These are phyloP conservation scores for Mortierella hygrophila DNA, from an alignment of 192 early-diverging fungal genomes.

Conservation along the genomic window DNA sequence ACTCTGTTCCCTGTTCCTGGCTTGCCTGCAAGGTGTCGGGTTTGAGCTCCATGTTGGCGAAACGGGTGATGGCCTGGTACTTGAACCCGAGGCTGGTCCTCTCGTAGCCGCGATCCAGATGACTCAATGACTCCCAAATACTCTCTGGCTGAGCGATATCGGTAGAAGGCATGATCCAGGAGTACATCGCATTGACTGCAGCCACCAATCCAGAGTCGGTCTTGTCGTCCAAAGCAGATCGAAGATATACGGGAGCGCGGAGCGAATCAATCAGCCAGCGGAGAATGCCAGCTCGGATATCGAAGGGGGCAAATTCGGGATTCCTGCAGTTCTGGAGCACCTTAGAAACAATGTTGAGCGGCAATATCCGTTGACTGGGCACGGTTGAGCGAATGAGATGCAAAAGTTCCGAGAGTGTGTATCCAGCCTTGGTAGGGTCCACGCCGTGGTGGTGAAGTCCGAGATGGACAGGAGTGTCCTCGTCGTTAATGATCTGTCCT, in stretches of 20 bases:
- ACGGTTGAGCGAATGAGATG: conserved; percentile 86
- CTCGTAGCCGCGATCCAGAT: conserved; percentile 51
- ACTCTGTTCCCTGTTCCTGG: conserved; percentile 54
- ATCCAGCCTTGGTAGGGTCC: conserved; percentile 87
- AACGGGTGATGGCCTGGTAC: conserved; percentile 31
- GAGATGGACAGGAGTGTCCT: conserved; percentile 67
- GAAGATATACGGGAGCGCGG: conserved; percentile 64
- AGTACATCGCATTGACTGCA: conserved; percentile 61
- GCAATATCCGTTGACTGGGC: conserved; percentile 81
- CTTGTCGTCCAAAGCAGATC: conserved; percentile 76
- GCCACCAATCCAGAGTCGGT: conserved; percentile 68
- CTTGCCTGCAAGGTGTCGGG: conserved; percentile 43
- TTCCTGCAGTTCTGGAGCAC: conserved; percentile 66
- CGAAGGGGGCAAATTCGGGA: conserved; percentile 36
- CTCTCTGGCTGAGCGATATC: conserved; percentile 36
- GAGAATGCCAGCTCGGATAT: conserved; percentile 38
- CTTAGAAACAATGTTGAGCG: conserved; percentile 71
- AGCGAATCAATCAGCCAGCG: conserved; percentile 58
- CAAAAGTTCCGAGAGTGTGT: conserved; percentile 85
- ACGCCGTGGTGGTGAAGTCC: conserved; percentile 95
- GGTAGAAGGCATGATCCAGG: conserved; percentile 52
- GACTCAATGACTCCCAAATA: conserved; percentile 56
- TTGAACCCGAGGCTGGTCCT: conserved; percentile 35
- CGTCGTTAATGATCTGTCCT: conserved; percentile 72
- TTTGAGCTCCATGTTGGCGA: conserved; percentile 57